phyloP scores from a whole-genome alignment of 352 stramenopile species.

The Phytophthora niederhauseri region DNA sequence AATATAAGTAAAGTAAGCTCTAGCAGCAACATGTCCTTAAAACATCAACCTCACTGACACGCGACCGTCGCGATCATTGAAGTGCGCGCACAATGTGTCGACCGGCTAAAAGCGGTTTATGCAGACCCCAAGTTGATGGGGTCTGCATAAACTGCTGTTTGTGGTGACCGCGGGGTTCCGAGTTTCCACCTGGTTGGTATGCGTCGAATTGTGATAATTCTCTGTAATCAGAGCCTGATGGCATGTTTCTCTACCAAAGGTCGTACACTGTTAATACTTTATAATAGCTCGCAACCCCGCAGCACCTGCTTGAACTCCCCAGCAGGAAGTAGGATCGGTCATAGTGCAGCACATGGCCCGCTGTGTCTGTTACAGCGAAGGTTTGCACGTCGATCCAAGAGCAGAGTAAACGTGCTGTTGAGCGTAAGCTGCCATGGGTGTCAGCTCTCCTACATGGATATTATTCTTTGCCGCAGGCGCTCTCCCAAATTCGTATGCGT shows the following conservation, averaged over 20 bases:
- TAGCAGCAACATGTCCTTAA: no score
- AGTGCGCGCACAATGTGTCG: no score
- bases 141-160: constrained; percentile 14
- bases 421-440: no score
- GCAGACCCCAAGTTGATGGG: constrained; percentile 8
- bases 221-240: not conserved
- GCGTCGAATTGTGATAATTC: constrained; percentile 1
- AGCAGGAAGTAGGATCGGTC: not conserved
- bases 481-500: no score
- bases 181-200: constrained; percentile 9
- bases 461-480: not conserved
- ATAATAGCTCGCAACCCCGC: no score
- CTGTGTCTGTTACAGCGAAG: not conserved
- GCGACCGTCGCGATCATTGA: no score
- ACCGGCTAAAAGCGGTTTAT: constrained; percentile 11
- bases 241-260: not conserved
- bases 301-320: no score
- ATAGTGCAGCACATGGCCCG: not conserved
- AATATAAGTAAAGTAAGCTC: no score
- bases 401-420: not conserved
- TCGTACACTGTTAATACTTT: no score
- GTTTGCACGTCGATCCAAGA: no score
- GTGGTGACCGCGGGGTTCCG: constrained; percentile 10
- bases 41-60: not conserved
- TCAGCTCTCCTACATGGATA: no score